phyloP scores from a whole-genome alignment of 768 basidiomycete genomes.

The Cystofilobasidium macerans region DNA sequence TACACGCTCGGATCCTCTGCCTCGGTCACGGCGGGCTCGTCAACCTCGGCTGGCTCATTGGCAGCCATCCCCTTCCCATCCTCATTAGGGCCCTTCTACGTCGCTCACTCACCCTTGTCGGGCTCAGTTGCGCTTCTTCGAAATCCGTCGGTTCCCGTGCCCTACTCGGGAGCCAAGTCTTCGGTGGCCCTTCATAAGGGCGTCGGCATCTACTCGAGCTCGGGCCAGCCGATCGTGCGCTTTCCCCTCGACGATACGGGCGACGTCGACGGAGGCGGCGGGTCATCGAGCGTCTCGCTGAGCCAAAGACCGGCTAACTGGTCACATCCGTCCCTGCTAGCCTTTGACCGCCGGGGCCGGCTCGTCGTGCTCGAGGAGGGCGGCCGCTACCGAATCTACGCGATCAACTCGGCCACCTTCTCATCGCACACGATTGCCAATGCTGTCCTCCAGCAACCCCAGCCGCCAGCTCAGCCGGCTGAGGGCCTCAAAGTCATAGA shows the following conservation, averaged over 20 bases:
- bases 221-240: conserved; percentile 51
- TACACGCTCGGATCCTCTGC: conserved; percentile 16
- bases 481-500: conserved; percentile 69
- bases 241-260: conserved; percentile 40
- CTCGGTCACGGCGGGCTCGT: conserved; percentile 3
- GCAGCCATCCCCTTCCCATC: not conserved
- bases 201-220: conserved; percentile 52
- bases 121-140: conserved; percentile 17
- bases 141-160: conserved; percentile 11
- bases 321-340: conserved; percentile 5
- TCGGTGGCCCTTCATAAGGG: not conserved
- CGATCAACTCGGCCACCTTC: conserved; percentile 29
- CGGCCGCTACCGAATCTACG: conserved; percentile 75
- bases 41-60: conserved; percentile 10
- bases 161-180: conserved; percentile 2
- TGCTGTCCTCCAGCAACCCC: not conserved
- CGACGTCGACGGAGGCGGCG: conserved; percentile 45
- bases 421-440: conserved; percentile 38
- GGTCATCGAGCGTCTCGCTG: conserved; percentile 6
- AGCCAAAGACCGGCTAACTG: conserved; percentile 5
- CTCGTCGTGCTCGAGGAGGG: conserved; percentile 83
- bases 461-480: not conserved
- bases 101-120: not conserved
- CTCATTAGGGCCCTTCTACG: not conserved
- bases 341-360: conserved; percentile 29